Percentiles rank a stretch among this genome's conserved stretches.
Evolutionary conservation across 192 early-diverging fungal genomes (phyloP).

Genomic region (Backusella tuberculispora): DNA sequence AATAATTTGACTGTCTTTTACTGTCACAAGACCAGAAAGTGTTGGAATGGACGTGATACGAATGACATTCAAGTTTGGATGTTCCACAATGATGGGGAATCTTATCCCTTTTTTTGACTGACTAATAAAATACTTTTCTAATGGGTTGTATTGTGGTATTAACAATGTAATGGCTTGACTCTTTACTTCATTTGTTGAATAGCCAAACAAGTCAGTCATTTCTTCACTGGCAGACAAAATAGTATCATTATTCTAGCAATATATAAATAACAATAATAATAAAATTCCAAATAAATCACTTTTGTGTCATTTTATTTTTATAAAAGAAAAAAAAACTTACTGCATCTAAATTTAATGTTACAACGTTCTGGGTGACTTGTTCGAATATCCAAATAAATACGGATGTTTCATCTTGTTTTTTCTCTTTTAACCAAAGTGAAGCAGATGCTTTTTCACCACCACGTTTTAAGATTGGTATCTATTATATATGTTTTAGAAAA

Average conservation of each 20-base stretch:
- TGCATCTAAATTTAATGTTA: slow-evolving; percentile 14
- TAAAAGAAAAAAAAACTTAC: neutral
- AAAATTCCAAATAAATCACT: neutral
- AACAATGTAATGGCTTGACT: slow-evolving; percentile 18
- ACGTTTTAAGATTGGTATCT: slow-evolving; percentile 62
- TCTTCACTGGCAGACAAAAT: slow-evolving; percentile 50
- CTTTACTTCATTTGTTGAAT: slow-evolving; percentile 44
- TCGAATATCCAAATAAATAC: slow-evolving; percentile 70
- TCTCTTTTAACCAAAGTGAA: slow-evolving; percentile 65
- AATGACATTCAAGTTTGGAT: slow-evolving; percentile 39
- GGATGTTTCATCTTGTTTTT: slow-evolving; percentile 47
- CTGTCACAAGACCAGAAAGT: slow-evolving; percentile 66
- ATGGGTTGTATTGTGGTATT: neutral
- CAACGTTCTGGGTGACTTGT: slow-evolving; percentile 52
- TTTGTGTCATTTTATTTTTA: neutral
- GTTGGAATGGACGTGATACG: slow-evolving; percentile 67
- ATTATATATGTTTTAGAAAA: neutral
- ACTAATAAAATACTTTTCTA: slow-evolving; percentile 57
- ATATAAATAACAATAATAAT: neutral
- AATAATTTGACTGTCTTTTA: slow-evolving; percentile 48
- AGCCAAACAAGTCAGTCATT: slow-evolving; percentile 53
- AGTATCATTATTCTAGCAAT: slow-evolving; percentile 38
- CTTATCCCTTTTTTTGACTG: slow-evolving; percentile 51
- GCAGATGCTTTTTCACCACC: slow-evolving; percentile 56
- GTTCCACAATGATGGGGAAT: slow-evolving; percentile 61